Conservation (phyloP, 192 early-diverging fungal species). For the Allomyces javanicus region DNA sequence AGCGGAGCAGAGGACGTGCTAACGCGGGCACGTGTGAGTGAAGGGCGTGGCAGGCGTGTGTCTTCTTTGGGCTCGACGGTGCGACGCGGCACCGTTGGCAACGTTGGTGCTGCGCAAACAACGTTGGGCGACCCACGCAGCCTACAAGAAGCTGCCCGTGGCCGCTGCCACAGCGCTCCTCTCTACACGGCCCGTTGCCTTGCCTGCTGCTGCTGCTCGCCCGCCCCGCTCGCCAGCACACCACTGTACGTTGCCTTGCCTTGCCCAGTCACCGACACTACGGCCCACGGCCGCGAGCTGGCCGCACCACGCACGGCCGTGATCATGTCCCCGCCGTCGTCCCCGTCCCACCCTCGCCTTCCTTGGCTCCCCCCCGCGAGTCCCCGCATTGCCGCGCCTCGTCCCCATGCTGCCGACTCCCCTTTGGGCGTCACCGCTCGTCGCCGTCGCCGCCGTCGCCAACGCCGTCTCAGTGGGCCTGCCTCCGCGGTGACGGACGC, state of each 20-base stretch:
- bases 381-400: background rate
- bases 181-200: slow-evolving; percentile 3
- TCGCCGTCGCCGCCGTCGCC: no score
- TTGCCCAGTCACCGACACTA: background rate
- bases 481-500: no score
- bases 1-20: no score
- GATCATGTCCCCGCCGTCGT: background rate
- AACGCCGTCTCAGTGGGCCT: no score
- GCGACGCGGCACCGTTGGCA: no score
- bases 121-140: slow-evolving; percentile 1
- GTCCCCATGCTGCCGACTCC: background rate
- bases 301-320: slow-evolving; percentile 3
- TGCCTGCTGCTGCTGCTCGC: slow-evolving; percentile 5
- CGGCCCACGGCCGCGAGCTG: background rate
- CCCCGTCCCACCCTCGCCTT: slow-evolving; percentile 2
- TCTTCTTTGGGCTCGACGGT: no score
- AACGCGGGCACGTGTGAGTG: no score
- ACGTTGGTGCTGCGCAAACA: no score
- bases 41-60: no score
- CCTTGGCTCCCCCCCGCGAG: slow-evolving; percentile 3
- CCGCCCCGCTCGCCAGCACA: slow-evolving; percentile 5
- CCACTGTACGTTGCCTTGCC: slow-evolving; percentile 1
- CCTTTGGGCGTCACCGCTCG: background rate
- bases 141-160: slow-evolving; percentile 5
- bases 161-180: slow-evolving; percentile 5